Conservation (phyloP, 345 rosid species). For the Corchorus olitorius region DNA sequence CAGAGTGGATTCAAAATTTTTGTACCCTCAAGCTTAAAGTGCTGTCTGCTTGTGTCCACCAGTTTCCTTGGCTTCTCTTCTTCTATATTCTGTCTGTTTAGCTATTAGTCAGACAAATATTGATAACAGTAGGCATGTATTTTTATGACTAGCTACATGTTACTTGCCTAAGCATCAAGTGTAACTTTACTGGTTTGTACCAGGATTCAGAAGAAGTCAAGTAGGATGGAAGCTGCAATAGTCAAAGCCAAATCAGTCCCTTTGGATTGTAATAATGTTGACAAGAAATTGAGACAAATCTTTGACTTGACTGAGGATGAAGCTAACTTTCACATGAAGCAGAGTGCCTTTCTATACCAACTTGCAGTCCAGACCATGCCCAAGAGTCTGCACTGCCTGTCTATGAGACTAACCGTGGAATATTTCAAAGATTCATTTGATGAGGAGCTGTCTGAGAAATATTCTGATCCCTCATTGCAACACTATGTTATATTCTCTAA, state of each 20-base stretch:
- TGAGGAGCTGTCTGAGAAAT: conserved; percentile 51
- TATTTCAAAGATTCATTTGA: conserved; percentile 68
- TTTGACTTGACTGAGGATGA: conserved; percentile 88
- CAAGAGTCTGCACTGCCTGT: conserved; percentile 92
- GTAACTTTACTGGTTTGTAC: conserved; percentile 20
- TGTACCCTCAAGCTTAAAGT: background rate
- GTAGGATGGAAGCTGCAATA: conserved; percentile 70
- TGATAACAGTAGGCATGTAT: background rate
- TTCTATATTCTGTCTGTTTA: background rate
- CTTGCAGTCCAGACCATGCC: conserved; percentile 94
- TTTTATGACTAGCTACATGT: background rate
- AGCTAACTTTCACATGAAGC: conserved; percentile 85
- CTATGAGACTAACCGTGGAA: conserved; percentile 84
- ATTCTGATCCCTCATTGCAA: conserved; percentile 62
- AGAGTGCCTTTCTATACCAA: conserved; percentile 76
- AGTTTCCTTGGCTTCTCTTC: background rate
- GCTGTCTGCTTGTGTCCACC: background rate
- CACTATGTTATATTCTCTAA: conserved; percentile 81
- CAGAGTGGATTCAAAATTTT: background rate
- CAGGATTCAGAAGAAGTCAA: conserved; percentile 72
- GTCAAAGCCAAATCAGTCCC: conserved; percentile 67
- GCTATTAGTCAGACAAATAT: conserved; percentile 9
- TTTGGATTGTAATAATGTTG: conserved; percentile 83
- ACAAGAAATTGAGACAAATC: conserved; percentile 92
- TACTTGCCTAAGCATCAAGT: conserved; percentile 4